These are phyloP conservation scores for Pichia sp. DNA, from an alignment of 1,139 yeast species.

Conservation along the genomic window DNA sequence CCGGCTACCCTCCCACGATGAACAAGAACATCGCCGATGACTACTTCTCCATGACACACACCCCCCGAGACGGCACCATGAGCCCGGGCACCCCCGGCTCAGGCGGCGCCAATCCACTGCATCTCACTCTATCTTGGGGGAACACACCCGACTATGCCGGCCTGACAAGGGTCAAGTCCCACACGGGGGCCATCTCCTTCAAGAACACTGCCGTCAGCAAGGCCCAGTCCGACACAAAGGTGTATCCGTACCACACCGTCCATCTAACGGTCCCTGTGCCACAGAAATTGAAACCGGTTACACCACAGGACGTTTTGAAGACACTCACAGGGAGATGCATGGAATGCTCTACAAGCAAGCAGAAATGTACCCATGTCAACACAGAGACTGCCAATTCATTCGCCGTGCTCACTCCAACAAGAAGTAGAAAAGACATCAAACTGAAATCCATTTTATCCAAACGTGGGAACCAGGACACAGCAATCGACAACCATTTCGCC, in stretches of 20 bases:
- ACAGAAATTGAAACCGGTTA: slow-evolving; percentile 21
- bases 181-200: slow-evolving; percentile 4
- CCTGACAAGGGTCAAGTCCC: slow-evolving; percentile 12
- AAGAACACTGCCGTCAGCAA: slow-evolving; percentile 2
- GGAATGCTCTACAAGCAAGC: slow-evolving; percentile 7
- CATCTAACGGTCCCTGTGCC: slow-evolving; percentile 20
- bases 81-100: slow-evolving; percentile 5
- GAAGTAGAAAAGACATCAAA: neutral
- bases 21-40: slow-evolving; percentile 10
- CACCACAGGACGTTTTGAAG: slow-evolving; percentile 19
- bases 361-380: slow-evolving; percentile 8
- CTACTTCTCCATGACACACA: slow-evolving; percentile 12
- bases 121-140: slow-evolving; percentile 15
- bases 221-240: slow-evolving; percentile 9
- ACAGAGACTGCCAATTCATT: no score
- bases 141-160: slow-evolving; percentile 13
- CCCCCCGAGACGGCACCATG: slow-evolving; percentile 8
- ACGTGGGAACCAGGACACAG: slow-evolving; percentile 5
- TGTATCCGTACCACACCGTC: slow-evolving; percentile 24
- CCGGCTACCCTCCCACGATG: no score
- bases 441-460: slow-evolving; percentile 15
- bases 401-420: slow-evolving; percentile 1
- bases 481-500: slow-evolving; percentile 13
- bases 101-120: neutral
- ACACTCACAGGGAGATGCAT: slow-evolving; percentile 16